phyloP scores from a whole-genome alignment of 495 filamentous ascomycete genomes.

The Letharia columbiana region DNA sequence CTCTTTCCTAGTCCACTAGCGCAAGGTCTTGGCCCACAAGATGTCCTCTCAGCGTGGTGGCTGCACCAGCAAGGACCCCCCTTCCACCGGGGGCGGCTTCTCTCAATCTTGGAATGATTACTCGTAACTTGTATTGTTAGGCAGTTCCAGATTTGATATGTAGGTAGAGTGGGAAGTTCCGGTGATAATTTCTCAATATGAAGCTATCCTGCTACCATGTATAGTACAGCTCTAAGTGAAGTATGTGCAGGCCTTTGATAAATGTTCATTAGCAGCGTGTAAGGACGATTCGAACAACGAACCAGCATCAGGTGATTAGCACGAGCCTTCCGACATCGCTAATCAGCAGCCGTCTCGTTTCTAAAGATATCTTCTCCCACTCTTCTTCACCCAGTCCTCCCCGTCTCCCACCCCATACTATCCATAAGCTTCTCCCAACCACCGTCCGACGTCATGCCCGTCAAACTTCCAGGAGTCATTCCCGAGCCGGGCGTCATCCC shows the following conservation, averaged over 20 bases:
- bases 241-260: not conserved
- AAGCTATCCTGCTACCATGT: not conserved
- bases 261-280: not conserved
- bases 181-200: not conserved
- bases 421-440: slow-evolving; percentile 25
- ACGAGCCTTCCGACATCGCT: not conserved
- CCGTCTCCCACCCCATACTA: slow-evolving; percentile 15
- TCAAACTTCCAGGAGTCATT: slow-evolving; percentile 11
- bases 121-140: not conserved
- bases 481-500: not conserved
- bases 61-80: too few species aligned
- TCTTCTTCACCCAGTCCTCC: not conserved
- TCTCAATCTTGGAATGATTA: too few species aligned
- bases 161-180: not conserved
- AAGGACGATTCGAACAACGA: not conserved
- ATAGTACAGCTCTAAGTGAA: not conserved
- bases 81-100: too few species aligned
- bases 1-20: too few species aligned
- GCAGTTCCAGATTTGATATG: not conserved
- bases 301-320: not conserved
- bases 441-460: slow-evolving; percentile 19
- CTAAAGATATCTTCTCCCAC: not conserved
- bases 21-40: too few species aligned
- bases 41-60: too few species aligned
- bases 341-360: too few species aligned